Percentiles rank a stretch among this genome's conserved stretches.
These are phyloP conservation scores for Dictyostelium purpureum DNA, from an alignment of 78 protist species.

Conservation along the genomic window DNA sequence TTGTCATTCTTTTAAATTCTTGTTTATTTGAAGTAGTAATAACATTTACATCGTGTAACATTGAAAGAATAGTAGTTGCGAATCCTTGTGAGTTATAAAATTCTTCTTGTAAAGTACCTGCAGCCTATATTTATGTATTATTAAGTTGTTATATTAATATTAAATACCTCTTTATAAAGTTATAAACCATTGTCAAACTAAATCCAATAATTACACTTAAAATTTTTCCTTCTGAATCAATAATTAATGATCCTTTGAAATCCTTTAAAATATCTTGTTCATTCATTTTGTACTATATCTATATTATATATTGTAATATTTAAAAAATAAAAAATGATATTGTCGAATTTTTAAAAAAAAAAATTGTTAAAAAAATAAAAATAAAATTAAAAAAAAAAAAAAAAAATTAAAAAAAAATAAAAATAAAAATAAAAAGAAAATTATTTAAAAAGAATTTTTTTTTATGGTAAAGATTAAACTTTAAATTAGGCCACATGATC, in stretches of 20 bases:
- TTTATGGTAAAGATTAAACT: no score
- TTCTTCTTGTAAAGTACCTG: constrained; percentile 46
- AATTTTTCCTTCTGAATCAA: constrained; percentile 43
- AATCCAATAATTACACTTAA: constrained; percentile 2
- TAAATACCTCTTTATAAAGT: no score
- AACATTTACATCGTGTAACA: constrained; percentile 59
- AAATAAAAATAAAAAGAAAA: no score
- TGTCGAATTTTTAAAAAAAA: no score
- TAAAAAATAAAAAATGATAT: no score
- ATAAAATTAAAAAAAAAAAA: no score
- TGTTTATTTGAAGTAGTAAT: constrained; percentile 55
- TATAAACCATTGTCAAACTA: background rate
- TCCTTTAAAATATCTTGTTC: constrained; percentile 46
- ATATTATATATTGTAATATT: no score
- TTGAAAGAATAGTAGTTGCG: constrained; percentile 49
- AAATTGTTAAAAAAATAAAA: no score
- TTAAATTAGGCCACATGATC: no score
- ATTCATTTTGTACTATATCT: no score
- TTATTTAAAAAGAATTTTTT: no score
- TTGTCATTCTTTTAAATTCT: constrained; percentile 67
- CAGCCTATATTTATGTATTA: constrained; percentile 5
- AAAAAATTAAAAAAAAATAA: no score
- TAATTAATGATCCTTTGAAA: constrained; percentile 59
- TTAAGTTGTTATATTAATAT: background rate
- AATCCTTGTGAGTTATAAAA: constrained; percentile 12